phyloP scores from a whole-genome alignment of 2,329 filamentous ascomycete genomes.

The Colletotrichum destructivum region DNA sequence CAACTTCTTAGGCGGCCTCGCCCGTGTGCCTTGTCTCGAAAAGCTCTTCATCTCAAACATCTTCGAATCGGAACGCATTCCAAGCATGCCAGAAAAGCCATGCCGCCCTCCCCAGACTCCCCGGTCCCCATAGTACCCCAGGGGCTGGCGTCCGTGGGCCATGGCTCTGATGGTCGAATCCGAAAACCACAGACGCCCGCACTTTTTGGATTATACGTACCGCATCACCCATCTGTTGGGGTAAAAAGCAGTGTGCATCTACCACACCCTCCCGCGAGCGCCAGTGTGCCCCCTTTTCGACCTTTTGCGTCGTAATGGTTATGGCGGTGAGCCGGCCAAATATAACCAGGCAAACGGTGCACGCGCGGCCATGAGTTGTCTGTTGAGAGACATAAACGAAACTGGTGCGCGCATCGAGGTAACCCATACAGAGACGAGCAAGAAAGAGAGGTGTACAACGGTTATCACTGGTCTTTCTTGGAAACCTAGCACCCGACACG shows the following conservation, averaged over 20 bases:
- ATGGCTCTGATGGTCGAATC: conserved; percentile 32
- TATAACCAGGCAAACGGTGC: conserved; percentile 3
- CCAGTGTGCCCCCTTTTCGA: conserved; percentile 24
- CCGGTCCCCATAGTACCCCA: conserved; percentile 12
- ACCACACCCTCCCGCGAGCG: conserved; percentile 32
- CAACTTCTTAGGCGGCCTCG: conserved; percentile 32
- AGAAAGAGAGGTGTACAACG: neutral
- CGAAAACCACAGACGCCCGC: conserved; percentile 4
- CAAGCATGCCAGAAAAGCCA: conserved; percentile 30
- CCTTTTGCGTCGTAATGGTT: conserved; percentile 9
- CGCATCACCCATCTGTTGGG: conserved; percentile 1
- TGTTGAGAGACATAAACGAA: conserved; percentile 10
- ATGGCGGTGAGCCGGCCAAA: conserved; percentile 28
- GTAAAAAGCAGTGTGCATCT: conserved; percentile 17
- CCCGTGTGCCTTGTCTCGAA: conserved; percentile 32
- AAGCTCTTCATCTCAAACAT: conserved; percentile 37
- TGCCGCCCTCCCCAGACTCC: conserved; percentile 27
- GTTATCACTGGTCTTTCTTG: neutral
- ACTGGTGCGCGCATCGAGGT: conserved; percentile 7
- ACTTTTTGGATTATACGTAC: conserved; percentile 26
- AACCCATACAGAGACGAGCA: conserved; percentile 2
- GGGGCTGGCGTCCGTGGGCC: conserved; percentile 15
- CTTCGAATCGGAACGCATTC: conserved; percentile 40
- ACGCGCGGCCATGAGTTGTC: conserved; percentile 14
- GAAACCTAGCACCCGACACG: neutral